These are phyloP conservation scores for Pittosporum tobira DNA, from an alignment of 129 eudicot genomes.

Conservation along the genomic window DNA sequence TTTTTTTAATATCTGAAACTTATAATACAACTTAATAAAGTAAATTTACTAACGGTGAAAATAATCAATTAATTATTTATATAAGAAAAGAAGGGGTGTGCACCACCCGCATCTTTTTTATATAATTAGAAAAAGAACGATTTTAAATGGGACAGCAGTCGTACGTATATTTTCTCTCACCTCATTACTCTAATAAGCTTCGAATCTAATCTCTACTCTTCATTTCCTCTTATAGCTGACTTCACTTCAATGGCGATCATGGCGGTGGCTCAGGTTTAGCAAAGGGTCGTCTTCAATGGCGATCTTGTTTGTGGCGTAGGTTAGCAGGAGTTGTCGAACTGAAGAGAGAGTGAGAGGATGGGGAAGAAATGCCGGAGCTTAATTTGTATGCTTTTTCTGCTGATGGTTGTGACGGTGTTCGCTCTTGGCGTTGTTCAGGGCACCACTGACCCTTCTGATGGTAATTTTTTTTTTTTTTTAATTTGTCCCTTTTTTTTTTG, in stretches of 20 bases:
- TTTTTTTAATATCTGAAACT: too few species aligned
- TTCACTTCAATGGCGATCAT: slow-evolving; percentile 30
- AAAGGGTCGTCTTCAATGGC: slow-evolving; percentile 11
- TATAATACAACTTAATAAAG: too few species aligned
- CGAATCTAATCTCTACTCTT: slow-evolving; percentile 36
- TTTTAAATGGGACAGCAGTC: too few species aligned
- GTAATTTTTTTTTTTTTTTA: slow-evolving; percentile 20
- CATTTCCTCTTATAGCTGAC: slow-evolving; percentile 11
- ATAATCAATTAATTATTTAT: not conserved
- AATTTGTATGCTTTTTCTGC: slow-evolving; percentile 13
- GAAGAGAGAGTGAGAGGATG: slow-evolving; percentile 16
- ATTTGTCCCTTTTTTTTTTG: not conserved
- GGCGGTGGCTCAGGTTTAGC: too few species aligned
- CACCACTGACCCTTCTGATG: slow-evolving; percentile 61
- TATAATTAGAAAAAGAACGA: not conserved
- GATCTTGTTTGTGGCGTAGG: slow-evolving; percentile 28
- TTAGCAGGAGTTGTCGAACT: slow-evolving; percentile 5
- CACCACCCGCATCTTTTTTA: not conserved
- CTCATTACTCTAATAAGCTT: slow-evolving; percentile 52
- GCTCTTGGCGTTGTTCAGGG: slow-evolving; percentile 23
- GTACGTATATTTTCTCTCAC: slow-evolving; percentile 25
- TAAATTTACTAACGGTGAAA: too few species aligned
- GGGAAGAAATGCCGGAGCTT: not conserved
- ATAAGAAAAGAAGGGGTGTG: too few species aligned
- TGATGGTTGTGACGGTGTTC: slow-evolving; percentile 22